Conservation (phyloP, 352 stramenopile species). For the Phytophthora colocasiae region DNA sequence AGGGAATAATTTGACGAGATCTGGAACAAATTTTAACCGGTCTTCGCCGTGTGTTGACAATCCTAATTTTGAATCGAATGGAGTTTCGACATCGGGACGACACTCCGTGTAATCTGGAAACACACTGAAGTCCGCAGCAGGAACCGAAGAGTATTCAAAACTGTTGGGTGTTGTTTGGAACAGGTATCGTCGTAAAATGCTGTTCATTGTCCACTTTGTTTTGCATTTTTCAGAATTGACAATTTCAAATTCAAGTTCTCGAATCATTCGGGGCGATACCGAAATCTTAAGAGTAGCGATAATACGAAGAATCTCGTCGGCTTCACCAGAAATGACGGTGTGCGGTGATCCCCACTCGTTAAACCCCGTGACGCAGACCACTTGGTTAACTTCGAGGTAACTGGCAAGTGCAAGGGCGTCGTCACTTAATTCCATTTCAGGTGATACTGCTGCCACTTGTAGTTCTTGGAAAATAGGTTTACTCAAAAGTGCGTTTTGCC, state of each 20-base stretch:
- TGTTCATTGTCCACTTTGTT: constrained; percentile 23
- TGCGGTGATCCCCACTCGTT: constrained; percentile 27
- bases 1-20: constrained; percentile 23
- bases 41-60: constrained; percentile 16
- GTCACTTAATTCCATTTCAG: not conserved
- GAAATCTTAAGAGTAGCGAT: constrained; percentile 16
- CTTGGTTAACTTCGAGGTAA: constrained; percentile 5
- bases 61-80: constrained; percentile 14
- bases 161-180: constrained; percentile 31
- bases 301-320: constrained; percentile 15
- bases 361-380: constrained; percentile 26
- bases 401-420: constrained; percentile 12
- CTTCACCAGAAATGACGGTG: constrained; percentile 3
- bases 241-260: constrained; percentile 13
- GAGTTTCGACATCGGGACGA: constrained; percentile 19
- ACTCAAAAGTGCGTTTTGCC: constrained; percentile 18
- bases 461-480: constrained; percentile 25
- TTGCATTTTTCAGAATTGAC: constrained; percentile 6
- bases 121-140: constrained; percentile 28
- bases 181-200: constrained; percentile 20
- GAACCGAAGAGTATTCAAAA: constrained; percentile 26
- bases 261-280: constrained; percentile 12
- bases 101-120: constrained; percentile 39
- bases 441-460: too few species aligned
- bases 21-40: constrained; percentile 21